phyloP scores from a whole-genome alignment of 768 basidiomycete species.

The Hydnomerulius pinastri region DNA sequence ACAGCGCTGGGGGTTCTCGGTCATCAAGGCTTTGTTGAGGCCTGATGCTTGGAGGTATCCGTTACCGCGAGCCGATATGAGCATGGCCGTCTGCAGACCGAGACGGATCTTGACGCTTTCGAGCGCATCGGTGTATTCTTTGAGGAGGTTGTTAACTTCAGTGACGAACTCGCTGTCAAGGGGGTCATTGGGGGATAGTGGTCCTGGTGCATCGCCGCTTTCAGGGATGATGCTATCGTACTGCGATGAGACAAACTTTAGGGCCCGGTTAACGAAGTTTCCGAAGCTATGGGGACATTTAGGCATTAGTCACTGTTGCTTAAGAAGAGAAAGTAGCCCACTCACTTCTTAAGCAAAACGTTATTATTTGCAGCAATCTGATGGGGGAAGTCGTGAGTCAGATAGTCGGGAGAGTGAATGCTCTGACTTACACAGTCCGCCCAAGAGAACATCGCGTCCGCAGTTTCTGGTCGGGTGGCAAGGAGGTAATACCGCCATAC shows the following conservation, averaged over 20 bases:
- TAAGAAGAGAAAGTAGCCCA: not conserved
- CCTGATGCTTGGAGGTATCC: constrained; percentile 92
- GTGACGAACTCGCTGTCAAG: constrained; percentile 75
- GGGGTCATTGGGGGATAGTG: constrained; percentile 65
- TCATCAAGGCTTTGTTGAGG: constrained; percentile 87
- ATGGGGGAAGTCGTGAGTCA: not conserved
- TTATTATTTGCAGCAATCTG: constrained; percentile 93
- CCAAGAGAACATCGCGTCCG: constrained; percentile 98
- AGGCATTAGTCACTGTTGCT: not conserved
- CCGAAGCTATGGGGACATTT: constrained; percentile 64
- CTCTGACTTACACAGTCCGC: constrained; percentile 72
- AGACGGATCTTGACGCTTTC: constrained; percentile 88
- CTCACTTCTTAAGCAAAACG: constrained; percentile 89
- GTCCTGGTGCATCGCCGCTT: constrained; percentile 66
- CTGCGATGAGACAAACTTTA: constrained; percentile 91
- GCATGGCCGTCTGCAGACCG: constrained; percentile 88
- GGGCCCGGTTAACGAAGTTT: constrained; percentile 93
- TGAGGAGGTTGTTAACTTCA: constrained; percentile 76
- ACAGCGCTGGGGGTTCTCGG: constrained; percentile 79
- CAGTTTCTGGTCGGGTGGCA: constrained; percentile 88
- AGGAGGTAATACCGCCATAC: constrained; percentile 98
- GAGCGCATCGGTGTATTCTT: constrained; percentile 84
- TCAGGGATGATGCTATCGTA: constrained; percentile 83
- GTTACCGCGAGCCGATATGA: constrained; percentile 86
- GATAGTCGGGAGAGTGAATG: not conserved